Evolutionary conservation across 148 eudicot species (phyloP).

Genomic region (Rhododendron ferrugineum): DNA sequence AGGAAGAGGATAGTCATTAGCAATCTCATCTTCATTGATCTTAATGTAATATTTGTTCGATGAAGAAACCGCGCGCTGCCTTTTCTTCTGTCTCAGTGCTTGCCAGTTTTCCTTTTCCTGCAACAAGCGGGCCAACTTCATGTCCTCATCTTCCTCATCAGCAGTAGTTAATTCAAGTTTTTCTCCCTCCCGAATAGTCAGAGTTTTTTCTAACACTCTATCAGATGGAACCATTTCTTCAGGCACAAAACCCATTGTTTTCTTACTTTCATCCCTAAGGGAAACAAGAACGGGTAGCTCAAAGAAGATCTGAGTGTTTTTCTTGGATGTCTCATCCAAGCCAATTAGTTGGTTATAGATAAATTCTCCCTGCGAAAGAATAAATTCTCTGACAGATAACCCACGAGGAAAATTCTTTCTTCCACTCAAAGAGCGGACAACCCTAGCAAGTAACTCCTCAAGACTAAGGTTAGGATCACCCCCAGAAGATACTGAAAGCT

Average conservation of each 20-base stretch:
- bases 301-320: constrained; percentile 44
- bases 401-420: constrained; percentile 65
- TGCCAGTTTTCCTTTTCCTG: constrained; percentile 88
- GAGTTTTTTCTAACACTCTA: constrained; percentile 25
- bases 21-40: constrained; percentile 98
- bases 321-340: constrained; percentile 69
- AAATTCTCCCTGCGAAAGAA: constrained; percentile 83
- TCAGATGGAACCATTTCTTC: constrained; percentile 1
- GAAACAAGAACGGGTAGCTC: constrained; percentile 66
- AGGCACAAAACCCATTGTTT: constrained; percentile 14
- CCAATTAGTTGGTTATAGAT: constrained; percentile 88
- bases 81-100: constrained; percentile 64
- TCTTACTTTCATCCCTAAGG: constrained; percentile 64
- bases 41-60: constrained; percentile 70
- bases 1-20: constrained; percentile 88
- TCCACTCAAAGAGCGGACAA: constrained; percentile 75
- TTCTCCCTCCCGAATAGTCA: constrained; percentile 43
- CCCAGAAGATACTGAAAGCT: constrained; percentile 69
- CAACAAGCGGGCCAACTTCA: constrained; percentile 65
- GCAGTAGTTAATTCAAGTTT: constrained; percentile 17
- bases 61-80: constrained; percentile 37
- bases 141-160: constrained; percentile 65
- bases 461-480: constrained; percentile 66
- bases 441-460: constrained; percentile 78
- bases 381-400: constrained; percentile 67